Evolutionary conservation across 352 stramenopile genomes (phyloP), one percentile per base, ranked within the genome.

Genomic region (Phytopythium ostracodes): DNA sequence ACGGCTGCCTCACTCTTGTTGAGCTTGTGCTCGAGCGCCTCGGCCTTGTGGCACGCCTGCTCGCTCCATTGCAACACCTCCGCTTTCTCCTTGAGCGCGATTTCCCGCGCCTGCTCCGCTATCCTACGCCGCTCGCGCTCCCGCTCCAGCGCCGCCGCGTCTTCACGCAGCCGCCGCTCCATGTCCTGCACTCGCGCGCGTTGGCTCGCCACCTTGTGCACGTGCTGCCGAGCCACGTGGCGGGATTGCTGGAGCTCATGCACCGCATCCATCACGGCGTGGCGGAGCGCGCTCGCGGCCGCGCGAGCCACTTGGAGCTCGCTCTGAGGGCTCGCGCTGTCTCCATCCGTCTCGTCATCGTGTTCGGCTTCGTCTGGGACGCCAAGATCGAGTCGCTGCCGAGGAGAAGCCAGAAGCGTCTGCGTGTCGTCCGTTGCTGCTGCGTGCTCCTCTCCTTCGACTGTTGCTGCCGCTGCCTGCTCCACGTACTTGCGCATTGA

Each of bases 21-120:
- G 14, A 88, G 31, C 49, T 87, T 71, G 20, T 47, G 35, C 31
- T 81, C 69, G 25, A 87, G 56, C 29, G 31, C 55, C 43, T 89
- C 79, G 49, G 62, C 82, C 64, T 82, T 81, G 52, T 75, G 71
- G 50, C 78, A 88, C 17, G 72, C 72, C 36, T 85, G 62, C 49
- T 88, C 74, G 46, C 78, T 84, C 82, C 82, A 89, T 50, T 79
- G 68, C 24, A 91, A 62, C 14, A 89, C 62, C 35, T 89, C 78
- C 17, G 68, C 63, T 60, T 89, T 89, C 59, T 91, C 82, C 17
- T 81, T 67, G 7, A 44, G 65, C n/a, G 70, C 62, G 29, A 91
- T 88, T n/a, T 89, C 82, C 10, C 78, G 76, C 2, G 79, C 76
- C 43, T 89, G 72, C 56, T 91, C 80, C 18, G 69, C 66, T 9